A percentile compares a stretch with the other conserved stretches of the same genome.
phyloP scores from a whole-genome alignment of 192 early-diverging fungal species.

The Coemansia sp. region DNA sequence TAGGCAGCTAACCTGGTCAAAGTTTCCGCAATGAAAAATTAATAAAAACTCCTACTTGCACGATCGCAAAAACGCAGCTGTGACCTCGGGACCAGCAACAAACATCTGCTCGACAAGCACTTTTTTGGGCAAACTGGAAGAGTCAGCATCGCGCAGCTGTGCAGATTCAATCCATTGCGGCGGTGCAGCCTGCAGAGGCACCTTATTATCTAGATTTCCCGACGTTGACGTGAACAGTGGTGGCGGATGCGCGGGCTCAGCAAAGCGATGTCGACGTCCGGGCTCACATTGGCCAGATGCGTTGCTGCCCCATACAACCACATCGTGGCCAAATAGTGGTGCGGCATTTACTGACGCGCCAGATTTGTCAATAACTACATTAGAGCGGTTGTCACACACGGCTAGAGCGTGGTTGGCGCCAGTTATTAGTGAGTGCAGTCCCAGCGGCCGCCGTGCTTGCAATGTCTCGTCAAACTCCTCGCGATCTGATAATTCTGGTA shows the following conservation, averaged over 20 bases:
- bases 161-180: slow-evolving; percentile 34
- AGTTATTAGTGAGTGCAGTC: slow-evolving; percentile 19
- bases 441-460: slow-evolving; percentile 19
- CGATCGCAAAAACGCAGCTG: slow-evolving; percentile 15
- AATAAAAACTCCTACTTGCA: background rate
- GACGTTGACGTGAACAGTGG: slow-evolving; percentile 14
- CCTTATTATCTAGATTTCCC: background rate
- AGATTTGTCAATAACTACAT: slow-evolving; percentile 31
- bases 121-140: slow-evolving; percentile 1
- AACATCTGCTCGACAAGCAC: slow-evolving; percentile 40
- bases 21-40: too few species aligned
- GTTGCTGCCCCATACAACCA: slow-evolving; percentile 46
- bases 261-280: slow-evolving; percentile 36
- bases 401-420: slow-evolving; percentile 29
- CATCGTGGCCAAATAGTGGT: slow-evolving; percentile 41
- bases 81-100: slow-evolving; percentile 30
- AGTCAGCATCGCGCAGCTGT: slow-evolving; percentile 5
- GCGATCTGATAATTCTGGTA: slow-evolving; percentile 19
- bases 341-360: slow-evolving; percentile 12
- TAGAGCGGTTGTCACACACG: slow-evolving; percentile 40
- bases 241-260: slow-evolving; percentile 24
- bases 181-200: slow-evolving; percentile 37
- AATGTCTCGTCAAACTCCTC: slow-evolving; percentile 16
- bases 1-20: too few species aligned
- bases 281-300: slow-evolving; percentile 36